A percentile compares a stretch with the other conserved stretches of the same genome.
Conservation (phyloP, 768 basidiomycete species). For the Mycena chlorophos region DNA sequence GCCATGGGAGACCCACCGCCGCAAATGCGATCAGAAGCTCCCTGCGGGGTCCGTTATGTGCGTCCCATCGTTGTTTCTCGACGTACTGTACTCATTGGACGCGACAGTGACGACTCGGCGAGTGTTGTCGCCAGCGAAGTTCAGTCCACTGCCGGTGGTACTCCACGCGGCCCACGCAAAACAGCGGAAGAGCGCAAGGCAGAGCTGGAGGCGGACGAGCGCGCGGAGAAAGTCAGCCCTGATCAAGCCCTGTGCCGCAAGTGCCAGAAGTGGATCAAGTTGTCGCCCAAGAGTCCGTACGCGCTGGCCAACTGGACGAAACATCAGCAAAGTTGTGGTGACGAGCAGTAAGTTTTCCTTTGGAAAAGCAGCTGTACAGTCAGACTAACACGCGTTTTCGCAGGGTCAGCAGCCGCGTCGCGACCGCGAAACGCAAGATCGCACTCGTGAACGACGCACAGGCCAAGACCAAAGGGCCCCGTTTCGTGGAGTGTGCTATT, state of each 20-base stretch:
- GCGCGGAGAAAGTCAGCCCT: slow-evolving; percentile 49
- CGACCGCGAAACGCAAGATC: slow-evolving; percentile 62
- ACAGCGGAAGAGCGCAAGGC: slow-evolving; percentile 50
- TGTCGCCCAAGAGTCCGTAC: slow-evolving; percentile 47
- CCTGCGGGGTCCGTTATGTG: slow-evolving; percentile 28
- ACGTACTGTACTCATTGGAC: slow-evolving; percentile 1
- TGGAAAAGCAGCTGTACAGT: background rate
- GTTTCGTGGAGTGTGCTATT: slow-evolving; percentile 49
- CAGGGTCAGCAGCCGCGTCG: slow-evolving; percentile 60
- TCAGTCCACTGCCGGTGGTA: slow-evolving; percentile 10
- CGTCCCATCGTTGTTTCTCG: slow-evolving; percentile 11
- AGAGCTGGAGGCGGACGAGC: slow-evolving; percentile 53
- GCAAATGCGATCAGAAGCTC: slow-evolving; percentile 49
- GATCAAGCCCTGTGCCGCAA: slow-evolving; percentile 56
- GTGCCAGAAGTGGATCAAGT: slow-evolving; percentile 64
- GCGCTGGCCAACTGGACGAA: slow-evolving; percentile 50
- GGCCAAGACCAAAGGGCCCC: slow-evolving; percentile 48
- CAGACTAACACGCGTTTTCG: slow-evolving; percentile 6
- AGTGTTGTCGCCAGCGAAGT: slow-evolving; percentile 16
- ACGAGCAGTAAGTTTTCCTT: slow-evolving; percentile 38
- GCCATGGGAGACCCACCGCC: slow-evolving; percentile 62
- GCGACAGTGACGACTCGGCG: slow-evolving; percentile 9
- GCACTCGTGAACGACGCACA: slow-evolving; percentile 64
- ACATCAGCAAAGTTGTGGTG: slow-evolving; percentile 52
- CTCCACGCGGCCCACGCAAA: slow-evolving; percentile 23